A percentile compares a stretch with the other conserved stretches of the same genome.
These are phyloP conservation scores for Fusarium avenaceum DNA, from an alignment of 2,329 filamentous ascomycete genomes.

Conservation along the genomic window DNA sequence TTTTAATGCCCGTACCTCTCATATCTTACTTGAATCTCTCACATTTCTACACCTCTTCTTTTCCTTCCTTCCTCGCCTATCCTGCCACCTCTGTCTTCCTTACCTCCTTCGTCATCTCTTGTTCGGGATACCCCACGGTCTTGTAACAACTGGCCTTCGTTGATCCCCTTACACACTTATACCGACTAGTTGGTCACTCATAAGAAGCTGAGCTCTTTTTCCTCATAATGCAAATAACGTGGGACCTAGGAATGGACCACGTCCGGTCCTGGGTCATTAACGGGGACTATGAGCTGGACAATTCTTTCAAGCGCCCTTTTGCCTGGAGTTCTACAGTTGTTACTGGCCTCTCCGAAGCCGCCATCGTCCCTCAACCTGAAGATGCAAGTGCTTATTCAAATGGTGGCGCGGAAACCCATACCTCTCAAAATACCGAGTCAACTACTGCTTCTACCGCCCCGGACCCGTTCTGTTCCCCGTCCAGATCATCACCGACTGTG, in stretches of 20 bases:
- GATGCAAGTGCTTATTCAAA: slow-evolving; percentile 43
- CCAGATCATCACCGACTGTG: slow-evolving; percentile 16
- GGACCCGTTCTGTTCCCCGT: slow-evolving; percentile 20
- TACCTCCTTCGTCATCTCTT: not conserved
- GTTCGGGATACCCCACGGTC: not conserved
- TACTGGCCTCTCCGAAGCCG: slow-evolving; percentile 46
- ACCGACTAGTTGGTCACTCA: slow-evolving; percentile 17
- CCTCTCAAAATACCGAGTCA: slow-evolving; percentile 21
- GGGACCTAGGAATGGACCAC: slow-evolving; percentile 49
- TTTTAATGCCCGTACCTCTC: slow-evolving; percentile 29
- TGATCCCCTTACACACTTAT: slow-evolving; percentile 10
- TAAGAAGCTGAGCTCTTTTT: slow-evolving; percentile 19
- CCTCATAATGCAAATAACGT: slow-evolving; percentile 47
- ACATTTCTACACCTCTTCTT: slow-evolving; percentile 18
- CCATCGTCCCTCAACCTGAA: slow-evolving; percentile 32
- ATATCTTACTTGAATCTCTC: slow-evolving; percentile 33
- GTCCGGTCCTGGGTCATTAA: slow-evolving; percentile 49
- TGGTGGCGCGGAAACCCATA: slow-evolving; percentile 16
- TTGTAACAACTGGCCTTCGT: not conserved
- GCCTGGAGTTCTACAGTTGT: slow-evolving; percentile 46
- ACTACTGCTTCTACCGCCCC: slow-evolving; percentile 30
- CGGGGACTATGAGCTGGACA: slow-evolving; percentile 41
- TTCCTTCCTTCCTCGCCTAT: slow-evolving; percentile 9
- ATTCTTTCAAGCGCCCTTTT: slow-evolving; percentile 42
- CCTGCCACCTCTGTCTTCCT: not conserved